Evolutionary conservation across 257 asterid species (phyloP).

Genomic region (Buddleja alternifolia): DNA sequence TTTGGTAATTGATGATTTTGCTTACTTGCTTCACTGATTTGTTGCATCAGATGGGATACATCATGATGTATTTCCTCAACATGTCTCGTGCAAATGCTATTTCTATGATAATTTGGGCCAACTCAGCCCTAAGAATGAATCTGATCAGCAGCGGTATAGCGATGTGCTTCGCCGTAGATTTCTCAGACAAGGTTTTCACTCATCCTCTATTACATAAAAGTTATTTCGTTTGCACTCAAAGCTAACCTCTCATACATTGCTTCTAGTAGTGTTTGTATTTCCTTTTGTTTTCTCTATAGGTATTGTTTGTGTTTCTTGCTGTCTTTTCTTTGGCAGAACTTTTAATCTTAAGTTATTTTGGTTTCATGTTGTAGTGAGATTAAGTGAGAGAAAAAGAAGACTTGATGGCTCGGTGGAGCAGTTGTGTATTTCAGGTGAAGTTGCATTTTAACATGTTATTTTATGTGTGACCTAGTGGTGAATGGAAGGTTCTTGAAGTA

Average conservation of each 20-base stretch:
- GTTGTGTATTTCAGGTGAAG: conserved; percentile 52
- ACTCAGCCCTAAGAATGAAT: conserved; percentile 43
- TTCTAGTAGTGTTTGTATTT: conserved; percentile 13
- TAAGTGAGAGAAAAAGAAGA: conserved; percentile 64
- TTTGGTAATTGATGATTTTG: conserved; percentile 15
- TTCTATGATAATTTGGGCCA: conserved; percentile 79
- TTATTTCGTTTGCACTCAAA: conserved; percentile 2
- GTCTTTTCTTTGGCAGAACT: not conserved
- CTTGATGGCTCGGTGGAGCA: conserved; percentile 37
- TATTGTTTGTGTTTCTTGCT: conserved; percentile 12
- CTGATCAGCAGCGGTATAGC: conserved; percentile 44
- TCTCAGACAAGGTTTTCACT: conserved; percentile 79
- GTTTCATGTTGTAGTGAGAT: conserved; percentile 57
- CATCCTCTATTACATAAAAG: not conserved
- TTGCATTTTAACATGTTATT: conserved; percentile 1
- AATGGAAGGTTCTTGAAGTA: not conserved
- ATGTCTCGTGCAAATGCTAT: conserved; percentile 83
- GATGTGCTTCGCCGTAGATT: conserved; percentile 86
- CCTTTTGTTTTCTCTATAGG: not conserved
- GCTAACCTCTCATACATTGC: not conserved
- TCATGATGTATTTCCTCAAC: conserved; percentile 74
- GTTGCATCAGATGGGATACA: conserved; percentile 62
- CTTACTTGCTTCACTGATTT: conserved; percentile 20
- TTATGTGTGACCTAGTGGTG: conserved; percentile 2
- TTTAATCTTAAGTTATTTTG: conserved; percentile 14